These are phyloP conservation scores for Melampsora larici-populina DNA, from an alignment of 1,284 basidiomycete genomes.

Conservation along the genomic window DNA sequence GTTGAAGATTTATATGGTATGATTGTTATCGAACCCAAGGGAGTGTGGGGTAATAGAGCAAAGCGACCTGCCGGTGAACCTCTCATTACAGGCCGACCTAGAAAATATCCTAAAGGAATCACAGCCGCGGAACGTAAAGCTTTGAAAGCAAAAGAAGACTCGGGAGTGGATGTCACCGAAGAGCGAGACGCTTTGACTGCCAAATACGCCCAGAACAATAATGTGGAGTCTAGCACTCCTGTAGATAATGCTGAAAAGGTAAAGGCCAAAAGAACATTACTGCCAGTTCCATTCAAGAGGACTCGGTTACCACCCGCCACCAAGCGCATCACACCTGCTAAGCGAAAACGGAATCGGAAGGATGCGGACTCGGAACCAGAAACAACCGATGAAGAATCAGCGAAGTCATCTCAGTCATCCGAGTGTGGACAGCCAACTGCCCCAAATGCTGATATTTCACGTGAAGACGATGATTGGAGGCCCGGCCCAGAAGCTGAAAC, in stretches of 20 bases:
- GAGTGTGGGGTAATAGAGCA: conserved; percentile 14
- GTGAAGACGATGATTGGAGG: not conserved
- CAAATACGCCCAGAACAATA: not conserved
- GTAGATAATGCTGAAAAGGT: too few relatives aligned
- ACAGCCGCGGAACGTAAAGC: not conserved
- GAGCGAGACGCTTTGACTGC: not conserved
- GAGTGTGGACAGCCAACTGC: not conserved
- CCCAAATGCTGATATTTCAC: not conserved
- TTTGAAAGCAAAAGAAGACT: not conserved
- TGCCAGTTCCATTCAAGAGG: too few relatives aligned
- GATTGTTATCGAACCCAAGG: conserved; percentile 31
- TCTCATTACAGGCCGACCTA: not conserved
- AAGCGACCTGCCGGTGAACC: conserved; percentile 9
- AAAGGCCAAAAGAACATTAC: too few relatives aligned
- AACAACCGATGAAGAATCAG: not conserved
- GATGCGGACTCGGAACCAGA: not conserved
- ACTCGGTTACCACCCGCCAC: too few relatives aligned
- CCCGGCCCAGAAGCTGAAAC: not conserved
- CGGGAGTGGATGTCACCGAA: not conserved
- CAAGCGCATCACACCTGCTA: too few relatives aligned
- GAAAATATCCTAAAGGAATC: conserved; percentile 23
- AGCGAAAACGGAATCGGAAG: not conserved
- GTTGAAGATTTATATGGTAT: conserved; percentile 22
- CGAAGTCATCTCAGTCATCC: not conserved
- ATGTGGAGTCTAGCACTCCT: too few relatives aligned